Conservation (phyloP, 768 basidiomycete species). For the Lactarius evosmus region DNA sequence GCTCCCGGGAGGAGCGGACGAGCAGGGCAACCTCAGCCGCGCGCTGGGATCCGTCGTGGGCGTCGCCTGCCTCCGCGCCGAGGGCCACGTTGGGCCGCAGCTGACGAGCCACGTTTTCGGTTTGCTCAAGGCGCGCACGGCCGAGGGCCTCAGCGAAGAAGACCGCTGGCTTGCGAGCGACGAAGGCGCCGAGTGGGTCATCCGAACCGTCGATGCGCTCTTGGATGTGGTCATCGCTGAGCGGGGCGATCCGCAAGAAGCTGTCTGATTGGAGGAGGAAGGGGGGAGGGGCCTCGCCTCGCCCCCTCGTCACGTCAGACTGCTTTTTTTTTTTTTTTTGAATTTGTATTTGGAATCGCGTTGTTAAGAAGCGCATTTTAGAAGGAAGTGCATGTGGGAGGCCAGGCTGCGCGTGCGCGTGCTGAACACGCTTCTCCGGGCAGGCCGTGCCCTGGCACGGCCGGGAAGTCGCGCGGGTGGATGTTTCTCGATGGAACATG, state of each 20-base stretch:
- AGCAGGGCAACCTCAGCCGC: conserved; percentile 83
- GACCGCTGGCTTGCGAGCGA: conserved; percentile 81
- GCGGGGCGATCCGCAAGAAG: conserved; percentile 35
- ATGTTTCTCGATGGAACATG: conserved; percentile 26
- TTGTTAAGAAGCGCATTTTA: conserved; percentile 19
- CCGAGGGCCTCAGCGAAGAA: conserved; percentile 58
- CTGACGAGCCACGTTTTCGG: conserved; percentile 87
- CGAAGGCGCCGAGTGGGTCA: conserved; percentile 86
- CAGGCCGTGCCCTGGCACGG: conserved; percentile 15
- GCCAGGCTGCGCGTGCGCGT: conserved; percentile 18
- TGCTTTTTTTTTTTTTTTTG: background rate
- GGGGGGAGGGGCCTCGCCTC: background rate
- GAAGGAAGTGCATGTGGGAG: conserved; percentile 20
- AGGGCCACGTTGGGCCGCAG: conserved; percentile 82
- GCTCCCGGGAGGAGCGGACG: conserved; percentile 50
- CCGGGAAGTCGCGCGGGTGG: conserved; percentile 18
- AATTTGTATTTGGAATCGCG: conserved; percentile 18
- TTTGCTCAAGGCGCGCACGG: conserved; percentile 75
- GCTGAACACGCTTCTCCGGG: conserved; percentile 24
- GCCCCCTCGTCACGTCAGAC: conserved; percentile 11
- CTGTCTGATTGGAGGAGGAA: conserved; percentile 52
- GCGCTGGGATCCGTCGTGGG: conserved; percentile 82
- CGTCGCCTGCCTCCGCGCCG: conserved; percentile 80
- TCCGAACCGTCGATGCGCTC: conserved; percentile 78
- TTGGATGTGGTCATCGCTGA: conserved; percentile 60